These are phyloP conservation scores for Ascochyta pisi DNA, from an alignment of 2,329 filamentous ascomycete species.

Conservation along the genomic window DNA sequence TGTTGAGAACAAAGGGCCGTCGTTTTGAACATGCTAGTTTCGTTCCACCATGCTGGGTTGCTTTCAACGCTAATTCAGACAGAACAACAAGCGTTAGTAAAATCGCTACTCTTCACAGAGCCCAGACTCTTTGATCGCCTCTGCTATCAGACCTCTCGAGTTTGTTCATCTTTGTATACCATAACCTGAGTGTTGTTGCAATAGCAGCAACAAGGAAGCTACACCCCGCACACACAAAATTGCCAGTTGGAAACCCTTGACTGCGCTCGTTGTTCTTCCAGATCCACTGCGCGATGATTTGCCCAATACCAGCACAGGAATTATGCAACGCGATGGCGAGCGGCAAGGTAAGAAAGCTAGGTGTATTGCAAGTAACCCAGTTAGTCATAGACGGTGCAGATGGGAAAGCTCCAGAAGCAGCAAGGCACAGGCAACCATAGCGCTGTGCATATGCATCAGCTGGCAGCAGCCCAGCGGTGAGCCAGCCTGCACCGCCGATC, in stretches of 20 bases:
- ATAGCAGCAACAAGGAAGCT: slow-evolving; percentile 42
- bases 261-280: slow-evolving; percentile 43
- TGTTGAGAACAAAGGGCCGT: no score
- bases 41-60: no score
- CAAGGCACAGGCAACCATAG: slow-evolving; percentile 50
- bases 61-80: no score
- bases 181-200: slow-evolving; percentile 32
- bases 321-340: slow-evolving; percentile 51
- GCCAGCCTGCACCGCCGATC: slow-evolving; percentile 42
- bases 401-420: slow-evolving; percentile 49
- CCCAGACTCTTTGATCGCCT: slow-evolving; percentile 32
- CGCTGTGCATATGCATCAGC: slow-evolving; percentile 27
- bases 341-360: slow-evolving; percentile 46
- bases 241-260: slow-evolving; percentile 49
- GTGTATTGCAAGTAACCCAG: slow-evolving; percentile 52
- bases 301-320: slow-evolving; percentile 47
- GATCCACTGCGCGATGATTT: slow-evolving; percentile 53
- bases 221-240: slow-evolving; percentile 51
- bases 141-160: slow-evolving; percentile 22
- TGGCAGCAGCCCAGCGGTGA: slow-evolving; percentile 41
- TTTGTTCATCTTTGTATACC: slow-evolving; percentile 39
- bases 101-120: not conserved
- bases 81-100: no score
- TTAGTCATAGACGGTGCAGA: slow-evolving; percentile 46
- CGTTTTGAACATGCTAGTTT: no score